Evolutionary conservation across 441 rosid species (phyloP), one percentile per base, ranked within the genome.

Genomic region (Brassica hybrid): DNA sequence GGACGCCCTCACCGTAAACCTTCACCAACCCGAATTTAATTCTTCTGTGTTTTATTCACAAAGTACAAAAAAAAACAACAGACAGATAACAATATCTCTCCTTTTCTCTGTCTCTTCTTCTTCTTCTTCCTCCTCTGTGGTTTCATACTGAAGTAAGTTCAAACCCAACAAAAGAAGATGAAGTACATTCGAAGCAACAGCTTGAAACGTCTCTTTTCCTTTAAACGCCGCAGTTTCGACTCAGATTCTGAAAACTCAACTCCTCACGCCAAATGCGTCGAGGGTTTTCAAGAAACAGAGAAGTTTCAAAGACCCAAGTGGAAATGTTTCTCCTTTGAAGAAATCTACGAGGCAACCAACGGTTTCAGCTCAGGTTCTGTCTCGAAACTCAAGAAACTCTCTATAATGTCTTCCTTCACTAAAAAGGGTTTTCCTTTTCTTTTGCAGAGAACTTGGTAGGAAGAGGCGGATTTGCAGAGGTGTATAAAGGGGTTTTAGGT

Each of bases 391-490:
- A 1, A 8, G 10, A 61, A 75, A 34, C 61, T 41, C 54, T 30
- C 7, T 6, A 1, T 50, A 50, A 9, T 71, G 60, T 56, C n/a
- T 72, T 19, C 38, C 12, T 8, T 21, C 5, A 12, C 48, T 65
- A 11, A 21, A 63, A 2, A 0, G 59, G 23, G 77, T 69, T 62
- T 12, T 21, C 73, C 1, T 66, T 52, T 48, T 50, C 67, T 71
- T 74, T 65, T 23, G 58, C 75, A 93, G 99, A 88, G 75, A 93
- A 90, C 77, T 34, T 95, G 81, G 98, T 90, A 8, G 99, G 97
- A 17, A 89, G 84, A 88, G 97, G 98, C 84, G 99, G 99, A 36
- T 88, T 89, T 73, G 97, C 99, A 23, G 99, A 93, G 77, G 99
- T 95, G 4, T 95, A 95, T 70, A 93, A 81, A 75, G 99, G 99